Evolutionary conservation across 176 grass and related monocot genomes (phyloP).

Genomic region (Otatea glauca): DNA sequence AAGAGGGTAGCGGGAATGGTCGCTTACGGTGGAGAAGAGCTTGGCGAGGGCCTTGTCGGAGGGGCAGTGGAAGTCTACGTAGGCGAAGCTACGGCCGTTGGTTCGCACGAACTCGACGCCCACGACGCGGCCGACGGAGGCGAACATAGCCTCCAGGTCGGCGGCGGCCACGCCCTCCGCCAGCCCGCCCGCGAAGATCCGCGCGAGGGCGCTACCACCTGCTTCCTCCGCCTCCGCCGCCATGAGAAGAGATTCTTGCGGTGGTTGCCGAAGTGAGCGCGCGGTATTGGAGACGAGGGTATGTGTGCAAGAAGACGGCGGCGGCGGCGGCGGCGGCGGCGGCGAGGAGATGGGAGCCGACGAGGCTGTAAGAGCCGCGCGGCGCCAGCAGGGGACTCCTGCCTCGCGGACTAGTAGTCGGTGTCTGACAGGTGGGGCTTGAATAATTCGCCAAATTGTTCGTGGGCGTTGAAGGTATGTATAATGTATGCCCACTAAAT

Average conservation of each 20-base stretch:
- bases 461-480: too few species aligned
- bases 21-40: conserved; percentile 60
- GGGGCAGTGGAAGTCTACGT: too few species aligned
- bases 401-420: too few species aligned
- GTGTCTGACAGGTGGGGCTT: neutral
- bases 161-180: too few species aligned
- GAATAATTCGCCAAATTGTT: too few species aligned
- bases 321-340: neutral
- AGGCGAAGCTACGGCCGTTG: too few species aligned
- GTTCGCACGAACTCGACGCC: too few species aligned
- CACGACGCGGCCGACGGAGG: too few species aligned
- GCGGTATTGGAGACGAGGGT: neutral
- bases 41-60: too few species aligned
- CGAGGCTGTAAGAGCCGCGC: conserved; percentile 45
- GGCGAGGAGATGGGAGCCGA: neutral
- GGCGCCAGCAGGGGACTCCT: neutral
- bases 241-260: conserved; percentile 25
- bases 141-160: too few species aligned
- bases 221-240: neutral
- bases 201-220: too few species aligned
- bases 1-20: neutral
- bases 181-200: too few species aligned
- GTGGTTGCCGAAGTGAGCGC: neutral
- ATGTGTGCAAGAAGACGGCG: neutral
- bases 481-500: neutral